Evolutionary conservation across 768 basidiomycete species (phyloP), one percentile per base, ranked within the genome.

Genomic region (Leccinum boreale): DNA sequence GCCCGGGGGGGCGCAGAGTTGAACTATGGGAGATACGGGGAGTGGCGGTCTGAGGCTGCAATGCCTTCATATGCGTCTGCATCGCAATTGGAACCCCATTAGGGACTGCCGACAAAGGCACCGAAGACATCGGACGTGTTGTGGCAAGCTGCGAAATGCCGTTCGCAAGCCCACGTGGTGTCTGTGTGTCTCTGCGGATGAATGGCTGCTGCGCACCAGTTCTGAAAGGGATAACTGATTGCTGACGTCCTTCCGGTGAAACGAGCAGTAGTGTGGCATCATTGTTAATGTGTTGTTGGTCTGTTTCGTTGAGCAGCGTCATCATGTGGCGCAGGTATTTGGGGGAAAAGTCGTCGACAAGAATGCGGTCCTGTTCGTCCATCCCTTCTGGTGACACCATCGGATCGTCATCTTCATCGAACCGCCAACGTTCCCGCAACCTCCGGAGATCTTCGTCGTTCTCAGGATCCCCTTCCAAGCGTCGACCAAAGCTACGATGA

Each of bases 311-410:
- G 45, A 88, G 75, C 1, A 89, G 74, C 0, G 79, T 77, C 79
- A 85, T 84, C 48, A 77, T 70, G 44, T 83, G 78, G 44, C 77
- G 75, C 57, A 89, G 64, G 65, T 84, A 82, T 83, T 81, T 78
- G 6, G 82, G 69, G 49, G 84, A 80, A 61, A 80, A 89, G 58
- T 92, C 90, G 61, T 92, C 89, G 8, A 91, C 68, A n/a, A 92
- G 72, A 0, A 81, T 69, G 8, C 90, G 78, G 56, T 86, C 83
- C 50, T 85, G 82, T 65, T 90, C 90, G 15, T 91, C 89, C 5
- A 79, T 58, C 11, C 87, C 86, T 49, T 80, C 79, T 3, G 83
- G 79, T 5, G 80, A 84, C 57, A 79, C 72, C 0, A 79, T 70
- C 14, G 85, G 83, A 6, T 65, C 71, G 59, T 90, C 87, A 55